These are phyloP conservation scores for Paraconiothyrium sp. DNA, from an alignment of 2,329 filamentous ascomycete genomes.

Conservation along the genomic window DNA sequence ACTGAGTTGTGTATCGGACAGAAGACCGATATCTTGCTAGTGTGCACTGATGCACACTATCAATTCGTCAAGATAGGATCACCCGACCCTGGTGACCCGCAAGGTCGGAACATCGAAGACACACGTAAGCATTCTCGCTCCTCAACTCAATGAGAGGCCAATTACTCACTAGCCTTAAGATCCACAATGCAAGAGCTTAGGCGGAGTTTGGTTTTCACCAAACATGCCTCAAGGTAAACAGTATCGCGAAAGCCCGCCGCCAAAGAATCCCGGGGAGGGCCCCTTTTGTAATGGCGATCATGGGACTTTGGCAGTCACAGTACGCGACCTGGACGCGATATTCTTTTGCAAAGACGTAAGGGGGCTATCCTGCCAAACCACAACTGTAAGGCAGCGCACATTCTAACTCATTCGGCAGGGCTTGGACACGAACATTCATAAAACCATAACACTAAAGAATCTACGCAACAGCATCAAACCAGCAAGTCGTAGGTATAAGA, in stretches of 20 bases:
- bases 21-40: neutral
- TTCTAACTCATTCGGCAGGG: neutral
- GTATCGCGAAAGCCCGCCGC: neutral
- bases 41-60: constrained; percentile 6
- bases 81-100: neutral
- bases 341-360: constrained; percentile 1
- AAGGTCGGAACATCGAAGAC: constrained; percentile 1
- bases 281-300: neutral
- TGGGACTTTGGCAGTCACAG: neutral
- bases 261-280: neutral
- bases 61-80: constrained; percentile 1
- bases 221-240: neutral
- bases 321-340: neutral
- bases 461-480: neutral
- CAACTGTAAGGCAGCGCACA: neutral
- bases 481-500: neutral
- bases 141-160: neutral
- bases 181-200: constrained; percentile 2
- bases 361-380: no score
- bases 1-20: neutral
- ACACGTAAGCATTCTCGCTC: neutral
- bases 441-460: neutral
- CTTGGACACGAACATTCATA: constrained; percentile 2
- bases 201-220: constrained; percentile 3
- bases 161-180: neutral